Conservation (phyloP, 345 rosid genomes). For the Diplotaxis tenuifolia region DNA sequence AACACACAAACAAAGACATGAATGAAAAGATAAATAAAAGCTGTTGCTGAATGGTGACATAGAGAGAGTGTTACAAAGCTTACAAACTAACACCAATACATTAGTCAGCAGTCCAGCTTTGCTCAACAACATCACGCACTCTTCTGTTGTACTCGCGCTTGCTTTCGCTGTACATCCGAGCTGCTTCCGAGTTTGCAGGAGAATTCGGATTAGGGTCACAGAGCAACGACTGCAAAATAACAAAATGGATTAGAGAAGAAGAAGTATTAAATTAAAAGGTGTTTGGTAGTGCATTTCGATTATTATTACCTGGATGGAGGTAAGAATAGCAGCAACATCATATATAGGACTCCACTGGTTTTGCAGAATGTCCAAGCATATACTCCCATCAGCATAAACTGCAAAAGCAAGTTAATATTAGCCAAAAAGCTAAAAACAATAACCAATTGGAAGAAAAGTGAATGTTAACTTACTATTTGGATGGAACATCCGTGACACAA, state of each 20-base stretch:
- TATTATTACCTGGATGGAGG: slow-evolving; percentile 79
- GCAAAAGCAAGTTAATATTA: slow-evolving; percentile 10
- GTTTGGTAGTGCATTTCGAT: not conserved
- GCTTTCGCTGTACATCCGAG: slow-evolving; percentile 73
- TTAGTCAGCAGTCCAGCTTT: slow-evolving; percentile 78
- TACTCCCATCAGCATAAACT: slow-evolving; percentile 98
- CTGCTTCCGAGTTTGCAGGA: slow-evolving; percentile 85
- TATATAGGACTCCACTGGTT: slow-evolving; percentile 98
- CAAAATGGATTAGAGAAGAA: slow-evolving; percentile 1
- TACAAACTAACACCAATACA: slow-evolving; percentile 18
- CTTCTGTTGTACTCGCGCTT: slow-evolving; percentile 75
- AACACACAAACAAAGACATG: slow-evolving; percentile 19
- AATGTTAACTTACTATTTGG: slow-evolving; percentile 54
- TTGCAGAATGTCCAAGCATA: slow-evolving; percentile 91
- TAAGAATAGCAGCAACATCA: slow-evolving; percentile 96
- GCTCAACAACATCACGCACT: slow-evolving; percentile 72
- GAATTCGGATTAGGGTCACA: slow-evolving; percentile 86
- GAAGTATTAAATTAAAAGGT: not conserved
- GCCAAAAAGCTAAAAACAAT: not conserved
- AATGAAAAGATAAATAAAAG: slow-evolving; percentile 22
- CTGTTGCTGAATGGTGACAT: slow-evolving; percentile 24
- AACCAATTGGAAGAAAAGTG: not conserved
- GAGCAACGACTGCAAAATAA: slow-evolving; percentile 52
- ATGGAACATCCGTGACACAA: slow-evolving; percentile 68
- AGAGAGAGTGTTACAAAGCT: slow-evolving; percentile 23